These are phyloP conservation scores for Fraxinus ornus DNA, from an alignment of 305 asterid species.

Conservation along the genomic window DNA sequence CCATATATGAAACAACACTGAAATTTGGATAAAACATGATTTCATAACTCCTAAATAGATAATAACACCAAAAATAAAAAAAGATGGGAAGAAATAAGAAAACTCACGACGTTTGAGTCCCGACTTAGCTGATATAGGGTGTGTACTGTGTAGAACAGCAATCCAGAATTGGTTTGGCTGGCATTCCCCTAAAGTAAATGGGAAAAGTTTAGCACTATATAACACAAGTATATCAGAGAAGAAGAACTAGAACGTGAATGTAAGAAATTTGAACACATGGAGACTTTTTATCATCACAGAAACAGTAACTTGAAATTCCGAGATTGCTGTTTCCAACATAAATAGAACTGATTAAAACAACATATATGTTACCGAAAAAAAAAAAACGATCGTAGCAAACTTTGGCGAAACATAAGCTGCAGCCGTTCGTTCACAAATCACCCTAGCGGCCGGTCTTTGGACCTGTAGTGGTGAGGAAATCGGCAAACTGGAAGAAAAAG, in stretches of 20 bases:
- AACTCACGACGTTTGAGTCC: constrained; percentile 59
- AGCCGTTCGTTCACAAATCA: no score
- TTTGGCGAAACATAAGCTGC: no score
- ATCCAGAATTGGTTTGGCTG: constrained; percentile 31
- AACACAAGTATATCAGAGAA: constrained; percentile 6
- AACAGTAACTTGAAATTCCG: not conserved
- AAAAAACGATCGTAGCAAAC: no score
- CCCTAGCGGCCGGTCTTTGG: no score
- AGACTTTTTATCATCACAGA: not conserved
- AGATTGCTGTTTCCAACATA: not conserved
- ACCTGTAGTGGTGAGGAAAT: no score
- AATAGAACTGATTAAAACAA: not conserved
- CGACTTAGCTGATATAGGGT: constrained; percentile 32
- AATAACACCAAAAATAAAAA: no score
- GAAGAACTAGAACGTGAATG: constrained; percentile 10
- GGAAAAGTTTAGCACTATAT: not conserved
- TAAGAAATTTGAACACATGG: not conserved
- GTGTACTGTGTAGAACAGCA: constrained; percentile 40
- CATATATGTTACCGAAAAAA: not conserved
- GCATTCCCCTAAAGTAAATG: constrained; percentile 41
- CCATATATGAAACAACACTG: no score
- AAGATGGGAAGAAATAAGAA: no score
- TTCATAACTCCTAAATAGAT: no score
- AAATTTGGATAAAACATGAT: no score
- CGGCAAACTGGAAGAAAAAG: no score